Base-by-base conservation (phyloP, 352 stramenopile species). In the Phytophthora citrophthora region DNA sequence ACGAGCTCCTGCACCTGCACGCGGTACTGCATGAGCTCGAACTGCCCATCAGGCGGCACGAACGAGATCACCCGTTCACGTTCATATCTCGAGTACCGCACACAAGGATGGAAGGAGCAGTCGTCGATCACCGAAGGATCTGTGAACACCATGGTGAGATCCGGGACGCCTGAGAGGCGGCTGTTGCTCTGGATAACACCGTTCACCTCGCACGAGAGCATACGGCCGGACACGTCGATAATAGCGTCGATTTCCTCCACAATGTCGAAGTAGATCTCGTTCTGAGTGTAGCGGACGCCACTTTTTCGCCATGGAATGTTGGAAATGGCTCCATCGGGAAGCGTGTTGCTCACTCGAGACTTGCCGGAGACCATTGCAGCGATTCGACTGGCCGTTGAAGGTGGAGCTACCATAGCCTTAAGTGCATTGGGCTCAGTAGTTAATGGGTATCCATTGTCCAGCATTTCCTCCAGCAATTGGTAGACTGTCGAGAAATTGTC, bases 191-290 rank as follows among this genome's bases (percentile, higher is more conserved):
- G 89, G 65, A 99, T 97, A 44, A 81, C 88, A 20, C 97, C 97
- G 34, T 88, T 97, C 32, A 99, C 96, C 79, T 99, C 95, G 31
- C 84, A 97, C 46, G 91, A 97, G 52, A 99, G 89, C 54, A 99
- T 93, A 40, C 84, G 79, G 9, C 93, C 93, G 40, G 90, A 95
- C 26, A 82, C 76, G 69, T 97, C 92, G 18, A 99, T 72, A 74
- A 99, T 99, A n/a, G 94, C 93, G 79, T 99, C 96, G 27, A 99
- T 92, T 73, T 98, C 96, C 79, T 99, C 97, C 0, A 99, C 83
- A 70, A 99, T 98, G 73, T 99, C 97, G 60, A 99, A 96, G 76
- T 99, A 99, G 49, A 99, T 98, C 81, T 99, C 97, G 83, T 99
- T 99, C 65, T 93, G 86, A 48, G 86, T 92, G 76, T 99, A 99